These are phyloP conservation scores for Noccaea bulbosa DNA, from an alignment of 345 rosid genomes.

Conservation along the genomic window DNA sequence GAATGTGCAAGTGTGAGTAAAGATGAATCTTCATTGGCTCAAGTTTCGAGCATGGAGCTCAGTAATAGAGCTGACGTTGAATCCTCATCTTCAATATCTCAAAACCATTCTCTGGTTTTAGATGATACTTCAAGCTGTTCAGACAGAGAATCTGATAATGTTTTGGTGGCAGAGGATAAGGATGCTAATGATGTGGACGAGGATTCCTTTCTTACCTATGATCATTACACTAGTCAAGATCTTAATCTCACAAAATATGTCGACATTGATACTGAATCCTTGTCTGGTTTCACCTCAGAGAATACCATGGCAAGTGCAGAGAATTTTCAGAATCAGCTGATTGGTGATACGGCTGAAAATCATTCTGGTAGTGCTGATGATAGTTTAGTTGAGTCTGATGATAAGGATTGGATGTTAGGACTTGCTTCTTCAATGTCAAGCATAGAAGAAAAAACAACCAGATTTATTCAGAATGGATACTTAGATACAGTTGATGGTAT, in stretches of 20 bases:
- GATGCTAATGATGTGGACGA: slow-evolving; percentile 23
- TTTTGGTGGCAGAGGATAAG: slow-evolving; percentile 36
- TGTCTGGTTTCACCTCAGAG: slow-evolving; percentile 27
- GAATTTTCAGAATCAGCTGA: slow-evolving; percentile 42
- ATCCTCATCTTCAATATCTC: slow-evolving; percentile 12
- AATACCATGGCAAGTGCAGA: slow-evolving; percentile 25
- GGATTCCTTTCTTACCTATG: slow-evolving; percentile 35
- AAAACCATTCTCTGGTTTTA: slow-evolving; percentile 9
- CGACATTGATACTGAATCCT: slow-evolving; percentile 37
- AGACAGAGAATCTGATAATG: slow-evolving; percentile 23
- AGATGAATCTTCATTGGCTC: slow-evolving; percentile 36
- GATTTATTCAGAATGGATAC: slow-evolving; percentile 68
- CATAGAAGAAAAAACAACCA: slow-evolving; percentile 62
- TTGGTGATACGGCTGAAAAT: slow-evolving; percentile 30
- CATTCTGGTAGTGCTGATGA: slow-evolving; percentile 25
- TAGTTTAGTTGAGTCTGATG: slow-evolving; percentile 30
- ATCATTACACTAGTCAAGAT: slow-evolving; percentile 40
- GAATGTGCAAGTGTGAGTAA: slow-evolving; percentile 20
- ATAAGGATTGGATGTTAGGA: slow-evolving; percentile 31
- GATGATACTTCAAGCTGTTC: slow-evolving; percentile 41
- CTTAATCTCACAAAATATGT: slow-evolving; percentile 23
- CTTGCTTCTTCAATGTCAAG: slow-evolving; percentile 45
- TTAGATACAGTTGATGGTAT: slow-evolving; percentile 71
- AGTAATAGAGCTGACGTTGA: slow-evolving; percentile 8
- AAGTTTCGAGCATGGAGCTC: slow-evolving; percentile 34